Percentiles rank a stretch among this genome's conserved stretches.
Evolutionary conservation across 306 rosid species (phyloP).

Genomic region (Leucaena leucocephala): DNA sequence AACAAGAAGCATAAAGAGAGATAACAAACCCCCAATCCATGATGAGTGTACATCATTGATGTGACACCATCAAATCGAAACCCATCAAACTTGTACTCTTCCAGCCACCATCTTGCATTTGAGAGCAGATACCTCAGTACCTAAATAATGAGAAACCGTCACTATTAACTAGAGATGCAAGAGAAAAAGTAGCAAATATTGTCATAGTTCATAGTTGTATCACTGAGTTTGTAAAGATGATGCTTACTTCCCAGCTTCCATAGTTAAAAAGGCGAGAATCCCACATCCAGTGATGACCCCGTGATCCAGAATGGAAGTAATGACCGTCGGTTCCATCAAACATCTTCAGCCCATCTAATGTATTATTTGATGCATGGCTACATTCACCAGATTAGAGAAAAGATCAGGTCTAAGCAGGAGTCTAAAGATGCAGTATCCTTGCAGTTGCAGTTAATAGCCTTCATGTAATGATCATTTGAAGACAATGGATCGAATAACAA

Average conservation of each 20-base stretch:
- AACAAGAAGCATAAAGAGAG: constrained; percentile 22
- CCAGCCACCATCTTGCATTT: constrained; percentile 89
- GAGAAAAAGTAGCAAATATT: constrained; percentile 20
- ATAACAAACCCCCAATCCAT: constrained; percentile 75
- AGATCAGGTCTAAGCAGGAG: constrained; percentile 39
- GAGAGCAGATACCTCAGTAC: constrained; percentile 82
- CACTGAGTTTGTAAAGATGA: constrained; percentile 25
- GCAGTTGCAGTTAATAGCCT: constrained; percentile 26
- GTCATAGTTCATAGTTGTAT: constrained; percentile 22
- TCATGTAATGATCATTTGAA: constrained; percentile 26
- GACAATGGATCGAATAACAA: not conserved
- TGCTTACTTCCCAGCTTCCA: constrained; percentile 99
- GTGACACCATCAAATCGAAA: constrained; percentile 85
- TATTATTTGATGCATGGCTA: constrained; percentile 93
- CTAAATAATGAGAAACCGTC: constrained; percentile 45
- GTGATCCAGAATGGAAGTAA: constrained; percentile 94
- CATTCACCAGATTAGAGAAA: constrained; percentile 36
- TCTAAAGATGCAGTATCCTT: constrained; percentile 20
- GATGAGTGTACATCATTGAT: constrained; percentile 91
- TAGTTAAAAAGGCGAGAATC: constrained; percentile 99
- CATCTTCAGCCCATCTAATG: constrained; percentile 95
- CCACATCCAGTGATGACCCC: constrained; percentile 99
- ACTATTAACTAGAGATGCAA: constrained; percentile 23
- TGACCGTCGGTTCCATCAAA: constrained; percentile 96
- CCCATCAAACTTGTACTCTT: constrained; percentile 79